Evolutionary conservation across 345 rosid species (phyloP), one percentile per base, ranked within the genome.

Genomic region (Gossypium turneri): DNA sequence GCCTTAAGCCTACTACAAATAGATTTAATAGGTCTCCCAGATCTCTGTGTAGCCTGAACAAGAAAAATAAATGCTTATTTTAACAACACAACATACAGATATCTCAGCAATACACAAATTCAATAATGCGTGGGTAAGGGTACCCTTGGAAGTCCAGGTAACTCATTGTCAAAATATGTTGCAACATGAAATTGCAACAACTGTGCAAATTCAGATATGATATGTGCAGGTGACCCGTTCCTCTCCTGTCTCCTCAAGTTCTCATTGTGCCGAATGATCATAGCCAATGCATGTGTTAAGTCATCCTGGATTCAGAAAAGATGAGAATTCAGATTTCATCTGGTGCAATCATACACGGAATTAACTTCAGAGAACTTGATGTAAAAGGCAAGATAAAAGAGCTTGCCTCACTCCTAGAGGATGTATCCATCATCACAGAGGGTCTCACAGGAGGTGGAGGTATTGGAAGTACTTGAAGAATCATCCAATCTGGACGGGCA

Each of bases 401-500:
- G 55, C 88, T 77, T 85, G 80, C 93, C 89, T 90, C 94, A 81
- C 94, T 90, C 84, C 94, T 82, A 52, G 92, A 88, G 34, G 94
- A 90, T 47, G 94, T 88, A 78, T 90, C 94, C 92, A 88, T 90
- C 99, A 95, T 93, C 64, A 95, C 98, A 75, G 99, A 95, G 27
- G 98, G 99, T 80, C 99, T 93, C 67, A 94, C 98, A 67, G 97
- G 99, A 74, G 98, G 99, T 75, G 99, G 99, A 52, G 99, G 98
- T 72, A 94, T 91, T 64, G 98, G 99, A 76, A 93, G 98, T 75
- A 91, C 99, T 86, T 93, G 93, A 53, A 93, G 82, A 81, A 95
- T 95, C 99, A 95, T 95, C 97, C 99, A 91, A 81, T 94, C 99
- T 43, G 99, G 99, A 74, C 98, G 98, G 52, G 99, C 99, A 85